Percentiles rank a stretch among this genome's conserved stretches.
Conservation (phyloP, 805 yeast genomes). For the Hagleromyces aurorensis region DNA sequence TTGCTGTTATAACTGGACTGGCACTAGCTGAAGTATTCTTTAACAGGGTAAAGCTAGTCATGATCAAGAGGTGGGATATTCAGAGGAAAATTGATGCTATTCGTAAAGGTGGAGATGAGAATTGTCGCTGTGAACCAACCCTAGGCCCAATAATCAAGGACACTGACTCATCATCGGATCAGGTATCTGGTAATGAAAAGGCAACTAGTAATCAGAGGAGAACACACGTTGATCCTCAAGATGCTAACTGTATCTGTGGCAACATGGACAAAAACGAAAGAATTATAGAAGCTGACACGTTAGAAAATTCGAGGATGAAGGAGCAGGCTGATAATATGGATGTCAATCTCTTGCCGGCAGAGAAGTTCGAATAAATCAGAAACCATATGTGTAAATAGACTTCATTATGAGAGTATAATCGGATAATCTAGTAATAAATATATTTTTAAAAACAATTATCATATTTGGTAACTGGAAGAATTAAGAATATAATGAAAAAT, state of each 20-base stretch:
- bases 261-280: constrained; percentile 14
- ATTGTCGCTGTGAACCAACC: constrained; percentile 20
- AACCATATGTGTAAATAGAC: too few relatives aligned
- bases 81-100: constrained; percentile 22
- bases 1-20: constrained; percentile 64
- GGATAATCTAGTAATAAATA: too few relatives aligned
- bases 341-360: constrained; percentile 24
- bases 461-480: too few relatives aligned
- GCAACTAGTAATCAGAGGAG: constrained; percentile 1
- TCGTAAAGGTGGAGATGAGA: constrained; percentile 24
- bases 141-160: constrained; percentile 1
- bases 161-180: constrained; percentile 3
- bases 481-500: too few relatives aligned
- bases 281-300: constrained; percentile 18
- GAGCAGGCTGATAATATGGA: constrained; percentile 30
- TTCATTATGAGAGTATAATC: too few relatives aligned
- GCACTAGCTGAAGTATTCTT: constrained; percentile 64
- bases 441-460: too few relatives aligned
- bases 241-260: constrained; percentile 10
- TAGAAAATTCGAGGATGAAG: constrained; percentile 20
- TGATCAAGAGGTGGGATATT: constrained; percentile 29
- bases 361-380: constrained; percentile 15
- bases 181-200: constrained; percentile 1
- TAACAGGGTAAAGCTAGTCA: constrained; percentile 39
- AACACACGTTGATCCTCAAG: too few relatives aligned